Evolutionary conservation across 2,329 filamentous ascomycete genomes (phyloP), one percentile per base, ranked within the genome.

Genomic region (Lasiodiplodia hormozganensis): DNA sequence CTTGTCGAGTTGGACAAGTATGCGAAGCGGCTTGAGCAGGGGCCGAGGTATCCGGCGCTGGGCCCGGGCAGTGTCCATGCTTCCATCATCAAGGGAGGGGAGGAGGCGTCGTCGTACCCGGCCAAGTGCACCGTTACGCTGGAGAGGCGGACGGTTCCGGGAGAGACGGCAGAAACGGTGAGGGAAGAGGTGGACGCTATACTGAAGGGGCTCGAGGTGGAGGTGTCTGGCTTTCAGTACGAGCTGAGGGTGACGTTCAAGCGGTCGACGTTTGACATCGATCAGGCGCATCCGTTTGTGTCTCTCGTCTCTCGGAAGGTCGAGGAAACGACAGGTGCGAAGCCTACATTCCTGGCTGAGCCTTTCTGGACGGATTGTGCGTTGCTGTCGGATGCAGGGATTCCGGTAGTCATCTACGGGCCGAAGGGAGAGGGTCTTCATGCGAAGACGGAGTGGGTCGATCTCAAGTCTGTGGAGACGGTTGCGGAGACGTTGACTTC

Each of bases 341-440:
- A 36, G 7, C 23, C 51, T 1, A 16, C 1, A 2, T 11, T 66
- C 7, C 5, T 67, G 11, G 43, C 62, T 10, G 65, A 14, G 52
- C 72, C 79, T 0, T 85, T 80, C 69, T 87, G 85, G 86, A 84
- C 83, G 0, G 84, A 87, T 71, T 83, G 81, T n/a, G 85, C 85
- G 1, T 72, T 86, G 14, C 70, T 87, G 0, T 76, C 78, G 0
- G 77, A 81, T 21, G 76, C 74, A 16, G 85, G 83, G 0, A 83
- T 86, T 34, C 80, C 84, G 0, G 74, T 80, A 0, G 74, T 87
- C 18, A 76, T 87, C 0, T 85, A 81, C 73, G 84, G 85, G 0
- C 84, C 84, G 0, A 74, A 72, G 10, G 85, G 84, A 0, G 79
- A 81, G n/a, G 85, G 85, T 0, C 70, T 87, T 4, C 84, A 87